Conservation (phyloP, 164 flowering plant species). For the Litsea cubeba region DNA sequence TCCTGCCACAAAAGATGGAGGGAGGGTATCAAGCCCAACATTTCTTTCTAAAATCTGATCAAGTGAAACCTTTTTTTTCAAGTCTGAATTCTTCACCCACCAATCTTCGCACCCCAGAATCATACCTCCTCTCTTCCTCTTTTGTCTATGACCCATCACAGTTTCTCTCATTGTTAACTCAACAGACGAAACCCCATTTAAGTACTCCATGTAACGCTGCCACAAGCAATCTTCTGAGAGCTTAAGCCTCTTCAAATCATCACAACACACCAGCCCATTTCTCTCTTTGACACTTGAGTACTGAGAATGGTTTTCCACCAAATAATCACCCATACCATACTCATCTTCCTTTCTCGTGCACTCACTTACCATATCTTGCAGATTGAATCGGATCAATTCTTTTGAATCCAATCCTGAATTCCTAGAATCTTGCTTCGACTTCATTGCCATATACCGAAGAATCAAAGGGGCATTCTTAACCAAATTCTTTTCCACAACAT, state of each 20-base stretch:
- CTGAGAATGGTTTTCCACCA: slow-evolving; percentile 22
- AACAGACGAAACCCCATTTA: slow-evolving; percentile 16
- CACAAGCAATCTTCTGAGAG: slow-evolving; percentile 53
- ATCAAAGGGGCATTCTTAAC: slow-evolving; percentile 52
- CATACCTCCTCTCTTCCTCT: slow-evolving; percentile 18
- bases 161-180: slow-evolving; percentile 9
- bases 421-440: slow-evolving; percentile 36
- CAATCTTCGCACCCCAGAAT: slow-evolving; percentile 27
- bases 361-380: slow-evolving; percentile 38
- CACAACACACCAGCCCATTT: slow-evolving; percentile 2
- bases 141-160: slow-evolving; percentile 18
- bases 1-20: slow-evolving; percentile 67
- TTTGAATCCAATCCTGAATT: slow-evolving; percentile 10
- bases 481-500: slow-evolving; percentile 66
- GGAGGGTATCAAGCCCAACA: slow-evolving; percentile 57
- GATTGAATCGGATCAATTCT: slow-evolving; percentile 20
- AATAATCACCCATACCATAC: slow-evolving; percentile 19
- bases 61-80: slow-evolving; percentile 48
- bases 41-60: slow-evolving; percentile 51
- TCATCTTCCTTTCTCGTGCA: slow-evolving; percentile 35
- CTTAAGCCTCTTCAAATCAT: slow-evolving; percentile 32
- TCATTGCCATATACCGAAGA: slow-evolving; percentile 69
- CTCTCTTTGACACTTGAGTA: slow-evolving; percentile 25
- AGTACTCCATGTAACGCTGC: slow-evolving; percentile 31
- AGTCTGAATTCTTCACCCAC: slow-evolving; percentile 62